These are phyloP conservation scores for Ascochyta lentis DNA, from an alignment of 2,329 filamentous ascomycete genomes.

Conservation along the genomic window DNA sequence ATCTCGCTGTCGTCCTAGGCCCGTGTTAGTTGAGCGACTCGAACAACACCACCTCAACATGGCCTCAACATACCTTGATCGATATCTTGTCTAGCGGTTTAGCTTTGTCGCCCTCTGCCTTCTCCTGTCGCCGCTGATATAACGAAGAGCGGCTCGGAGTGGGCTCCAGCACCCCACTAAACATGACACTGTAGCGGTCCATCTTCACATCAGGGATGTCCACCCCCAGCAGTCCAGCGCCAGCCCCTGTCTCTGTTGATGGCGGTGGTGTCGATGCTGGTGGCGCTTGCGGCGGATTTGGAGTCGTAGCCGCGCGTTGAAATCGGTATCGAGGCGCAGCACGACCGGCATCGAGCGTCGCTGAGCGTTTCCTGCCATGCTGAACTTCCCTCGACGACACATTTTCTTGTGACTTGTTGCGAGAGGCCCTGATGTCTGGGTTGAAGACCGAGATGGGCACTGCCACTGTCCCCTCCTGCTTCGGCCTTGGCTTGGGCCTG, in stretches of 20 bases:
- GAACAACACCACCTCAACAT: constrained; percentile 6
- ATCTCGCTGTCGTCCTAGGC: constrained; percentile 25
- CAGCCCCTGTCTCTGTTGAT: background rate
- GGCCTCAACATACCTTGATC: constrained; percentile 40
- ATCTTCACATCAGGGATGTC: constrained; percentile 81
- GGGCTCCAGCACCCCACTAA: constrained; percentile 71
- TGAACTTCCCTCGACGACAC: constrained; percentile 24
- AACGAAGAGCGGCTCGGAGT: constrained; percentile 37
- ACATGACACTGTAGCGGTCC: constrained; percentile 96
- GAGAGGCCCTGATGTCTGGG: constrained; percentile 38
- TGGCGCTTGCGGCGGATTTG: constrained; percentile 20
- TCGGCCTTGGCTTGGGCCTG: constrained; percentile 5
- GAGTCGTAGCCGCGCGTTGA: constrained; percentile 26
- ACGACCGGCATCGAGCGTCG: constrained; percentile 9
- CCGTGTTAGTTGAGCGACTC: constrained; percentile 16
- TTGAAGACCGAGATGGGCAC: constrained; percentile 39
- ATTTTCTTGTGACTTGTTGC: constrained; percentile 32
- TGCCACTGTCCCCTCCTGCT: constrained; percentile 26
- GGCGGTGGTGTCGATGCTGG: background rate
- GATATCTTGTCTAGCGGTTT: constrained; percentile 44
- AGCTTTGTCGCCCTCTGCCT: constrained; percentile 42
- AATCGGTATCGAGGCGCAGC: constrained; percentile 11
- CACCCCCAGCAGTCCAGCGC: constrained; percentile 64
- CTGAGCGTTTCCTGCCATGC: constrained; percentile 24
- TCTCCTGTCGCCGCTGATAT: constrained; percentile 45